Base-by-base conservation (phyloP, 345 rosid species). In the Limnanthes douglasii region DNA sequence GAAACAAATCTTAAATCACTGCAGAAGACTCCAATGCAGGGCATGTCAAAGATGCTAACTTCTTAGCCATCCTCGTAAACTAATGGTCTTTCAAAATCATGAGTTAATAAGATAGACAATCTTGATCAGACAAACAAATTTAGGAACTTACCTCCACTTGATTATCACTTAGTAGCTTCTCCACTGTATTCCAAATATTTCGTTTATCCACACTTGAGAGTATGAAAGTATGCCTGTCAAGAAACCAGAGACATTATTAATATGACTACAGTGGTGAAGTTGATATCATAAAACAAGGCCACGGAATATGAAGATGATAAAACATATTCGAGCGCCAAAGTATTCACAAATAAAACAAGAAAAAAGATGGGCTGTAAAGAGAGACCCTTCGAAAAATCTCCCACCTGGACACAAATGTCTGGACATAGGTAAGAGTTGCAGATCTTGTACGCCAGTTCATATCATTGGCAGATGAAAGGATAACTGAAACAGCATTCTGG, bases 391-490 rank as follows among this genome's bases (percentile, higher is more conserved):
- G 25, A 50, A 38, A 40, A 17, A 52, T 8, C 39, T 3, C 35
- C 56, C 67, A 90, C 98, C 98, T 84, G 53, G 72, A 84, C 98
- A 90, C 84, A 62, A 90, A 90, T 39, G 94, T 72, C 36, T 92
- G 72, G 5, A 90, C 73, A 70, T 70, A 90, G 2, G 95, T 90
- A 48, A 90, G 58, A 24, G 86, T 77, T 44, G 94, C 78, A 53
- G 98, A 90, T 66, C 98, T 69, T 43, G 84, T 84, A 45, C 98
- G 78, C 98, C 98, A 90, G 60, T 84, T 90, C 25, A 78, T 45
- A 74, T 90, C 94, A 48, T 46, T 54, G 37, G 79, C 75, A 35
- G 79, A 75, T 46, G 80, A 53, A 54, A 77, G 86, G 62, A 90
- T 66, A 43, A 70, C 62, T 14, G 54, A 53, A 42, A 80, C 73